Conservation (phyloP, 208 protist species). For the Acanthamoeba lenticulata region DNA sequence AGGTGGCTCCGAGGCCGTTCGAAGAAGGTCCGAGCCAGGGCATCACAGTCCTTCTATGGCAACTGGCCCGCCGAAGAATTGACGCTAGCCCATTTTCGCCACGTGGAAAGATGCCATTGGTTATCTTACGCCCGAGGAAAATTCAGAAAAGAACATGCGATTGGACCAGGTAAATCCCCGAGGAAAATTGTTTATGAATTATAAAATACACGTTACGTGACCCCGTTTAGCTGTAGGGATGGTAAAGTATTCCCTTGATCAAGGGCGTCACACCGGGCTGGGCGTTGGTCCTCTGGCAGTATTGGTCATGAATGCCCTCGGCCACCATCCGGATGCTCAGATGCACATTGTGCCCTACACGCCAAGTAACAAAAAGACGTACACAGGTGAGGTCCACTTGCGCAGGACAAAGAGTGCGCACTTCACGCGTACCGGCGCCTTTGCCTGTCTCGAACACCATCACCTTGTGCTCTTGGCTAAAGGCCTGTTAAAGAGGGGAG, state of each 20-base stretch:
- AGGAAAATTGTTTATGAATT: too few species aligned
- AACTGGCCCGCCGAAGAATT: too few species aligned
- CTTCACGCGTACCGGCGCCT: neutral
- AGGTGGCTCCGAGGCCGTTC: too few species aligned
- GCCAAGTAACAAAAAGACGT: neutral
- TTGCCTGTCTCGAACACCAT: slow-evolving; percentile 46
- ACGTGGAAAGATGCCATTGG: too few species aligned
- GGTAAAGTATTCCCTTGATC: slow-evolving; percentile 11
- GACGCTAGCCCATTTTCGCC: too few species aligned
- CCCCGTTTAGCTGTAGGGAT: neutral
- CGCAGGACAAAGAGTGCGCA: neutral
- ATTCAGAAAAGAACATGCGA: too few species aligned
- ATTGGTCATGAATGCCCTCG: slow-evolving; percentile 58
- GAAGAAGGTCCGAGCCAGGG: too few species aligned
- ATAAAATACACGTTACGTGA: neutral
- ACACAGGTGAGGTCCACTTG: neutral
- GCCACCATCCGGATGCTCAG: slow-evolving; percentile 38
- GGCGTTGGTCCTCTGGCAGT: neutral
- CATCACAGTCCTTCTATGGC: too few species aligned
- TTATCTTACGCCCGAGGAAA: too few species aligned
- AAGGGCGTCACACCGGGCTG: slow-evolving; percentile 30
- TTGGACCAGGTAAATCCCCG: too few species aligned
- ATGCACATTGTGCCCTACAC: slow-evolving; percentile 7
- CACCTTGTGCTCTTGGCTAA: neutral
- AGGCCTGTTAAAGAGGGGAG: neutral